Base-by-base conservation (phyloP, 192 early-diverging fungal genomes). In the Rhizophlyctis rosea region DNA sequence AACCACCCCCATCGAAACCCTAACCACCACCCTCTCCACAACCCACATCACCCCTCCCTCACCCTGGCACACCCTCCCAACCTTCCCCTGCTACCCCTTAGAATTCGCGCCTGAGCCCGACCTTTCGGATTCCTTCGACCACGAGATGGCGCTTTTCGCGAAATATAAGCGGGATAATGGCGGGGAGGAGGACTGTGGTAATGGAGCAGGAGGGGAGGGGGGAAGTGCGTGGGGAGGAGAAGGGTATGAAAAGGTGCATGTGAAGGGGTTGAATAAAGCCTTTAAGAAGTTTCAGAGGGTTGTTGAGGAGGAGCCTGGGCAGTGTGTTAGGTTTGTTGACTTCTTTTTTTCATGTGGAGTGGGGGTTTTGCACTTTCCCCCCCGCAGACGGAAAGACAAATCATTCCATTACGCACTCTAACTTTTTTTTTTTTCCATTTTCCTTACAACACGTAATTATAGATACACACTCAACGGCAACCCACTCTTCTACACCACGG, bases 221-320 rank as follows among this genome's bases (percentile, higher is more conserved):
- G 71, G 23, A 36, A 76, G 59, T 0, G 65, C 66, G 2, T 96
- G 94, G 91, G 71, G 75, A 18, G 89, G 85, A 18, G 94, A 96
- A 54, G 74, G 76, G 3, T 96, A 96, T 65, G 94, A 96, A 75
- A 91, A 88, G 29, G 33, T 67, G 0, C 67, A 86, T 4, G 88
- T 90, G 27, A 83, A 82, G 59, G 86, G 88, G 32, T 84, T 85
- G 11, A 91, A 92, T 61, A 88, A 87, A 47, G 81, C 87, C 0
- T 94, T 96, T 67, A 83, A 90, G 47, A 80, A 79, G 47, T 96
- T 96, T 63, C 77, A 80, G n/a, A 80, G 86, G 29, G 70, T 83
- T 0, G 88, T 91, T 2, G 75, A 77, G 4, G 71, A 76, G 63
- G 87, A 86, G 66, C 90, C 94, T 1, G 87, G 89, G 48, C 94